phyloP scores from a whole-genome alignment of 495 filamentous ascomycete genomes.

The Neurospora sp. region DNA sequence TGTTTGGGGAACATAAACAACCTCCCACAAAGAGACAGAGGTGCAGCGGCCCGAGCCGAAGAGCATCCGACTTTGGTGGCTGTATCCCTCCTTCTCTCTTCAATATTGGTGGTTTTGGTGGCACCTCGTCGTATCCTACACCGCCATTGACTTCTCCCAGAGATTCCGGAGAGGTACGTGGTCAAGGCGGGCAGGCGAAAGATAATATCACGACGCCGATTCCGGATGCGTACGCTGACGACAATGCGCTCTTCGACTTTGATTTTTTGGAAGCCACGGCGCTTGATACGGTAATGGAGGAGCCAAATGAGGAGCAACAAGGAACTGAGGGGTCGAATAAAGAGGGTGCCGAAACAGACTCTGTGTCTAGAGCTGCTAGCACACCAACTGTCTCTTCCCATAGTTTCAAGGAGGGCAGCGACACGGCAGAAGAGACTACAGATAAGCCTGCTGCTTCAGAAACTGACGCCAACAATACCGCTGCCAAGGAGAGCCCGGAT shows the following conservation, averaged over 20 bases:
- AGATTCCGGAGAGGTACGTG: neutral
- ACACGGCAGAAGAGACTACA: neutral
- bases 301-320: neutral
- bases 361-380: neutral
- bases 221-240: neutral
- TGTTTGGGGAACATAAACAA: neutral
- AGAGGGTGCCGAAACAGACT: neutral
- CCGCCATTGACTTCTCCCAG: neutral
- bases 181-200: neutral
- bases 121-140: neutral
- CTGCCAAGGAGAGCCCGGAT: neutral
- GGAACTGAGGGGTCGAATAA: neutral
- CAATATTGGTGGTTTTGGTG: neutral
- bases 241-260: constrained; percentile 4
- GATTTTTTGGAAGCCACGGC: constrained; percentile 3
- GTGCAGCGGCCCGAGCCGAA: neutral
- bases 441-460: neutral
- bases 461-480: neutral
- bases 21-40: neutral
- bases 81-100: neutral
- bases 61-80: neutral
- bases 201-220: neutral
- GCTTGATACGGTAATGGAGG: neutral
- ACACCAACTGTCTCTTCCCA: neutral
- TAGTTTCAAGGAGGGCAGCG: neutral